These are phyloP conservation scores for Verticillium zaregamsianum DNA, from an alignment of 2,329 filamentous ascomycete genomes.

Conservation along the genomic window DNA sequence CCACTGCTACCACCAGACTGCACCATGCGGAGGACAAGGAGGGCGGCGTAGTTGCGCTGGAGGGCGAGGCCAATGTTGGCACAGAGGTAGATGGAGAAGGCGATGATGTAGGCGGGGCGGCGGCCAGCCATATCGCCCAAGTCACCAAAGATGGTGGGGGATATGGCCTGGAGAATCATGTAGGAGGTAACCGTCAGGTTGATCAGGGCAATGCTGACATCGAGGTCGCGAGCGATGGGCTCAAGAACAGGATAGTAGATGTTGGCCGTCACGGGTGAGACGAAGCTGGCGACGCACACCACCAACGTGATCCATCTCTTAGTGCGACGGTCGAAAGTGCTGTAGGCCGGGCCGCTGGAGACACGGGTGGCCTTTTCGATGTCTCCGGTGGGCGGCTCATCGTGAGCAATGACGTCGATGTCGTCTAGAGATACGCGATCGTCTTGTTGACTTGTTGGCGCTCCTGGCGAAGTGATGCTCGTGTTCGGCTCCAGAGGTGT, in stretches of 20 bases:
- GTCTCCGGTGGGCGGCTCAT: slow-evolving; percentile 11
- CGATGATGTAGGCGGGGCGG: slow-evolving; percentile 56
- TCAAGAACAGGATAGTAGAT: slow-evolving; percentile 46
- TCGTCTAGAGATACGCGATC: not conserved
- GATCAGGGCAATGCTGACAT: slow-evolving; percentile 34
- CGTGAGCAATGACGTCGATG: not conserved
- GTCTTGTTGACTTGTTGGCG: not conserved
- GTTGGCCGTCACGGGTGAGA: slow-evolving; percentile 57
- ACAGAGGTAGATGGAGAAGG: slow-evolving; percentile 51
- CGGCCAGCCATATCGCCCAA: slow-evolving; percentile 58
- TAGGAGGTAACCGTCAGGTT: slow-evolving; percentile 55
- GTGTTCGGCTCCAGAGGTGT: not conserved
- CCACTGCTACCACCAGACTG: slow-evolving; percentile 64
- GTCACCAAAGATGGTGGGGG: slow-evolving; percentile 57
- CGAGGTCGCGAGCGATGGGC: slow-evolving; percentile 32
- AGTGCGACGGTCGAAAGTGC: slow-evolving; percentile 28
- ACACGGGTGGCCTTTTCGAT: slow-evolving; percentile 12
- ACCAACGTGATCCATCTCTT: slow-evolving; percentile 50
- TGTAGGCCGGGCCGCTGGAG: slow-evolving; percentile 30
- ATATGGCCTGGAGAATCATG: slow-evolving; percentile 60
- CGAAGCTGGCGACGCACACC: slow-evolving; percentile 47
- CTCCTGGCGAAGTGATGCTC: not conserved
- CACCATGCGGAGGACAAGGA: slow-evolving; percentile 57
- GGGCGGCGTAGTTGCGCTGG: slow-evolving; percentile 51
- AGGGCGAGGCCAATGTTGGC: slow-evolving; percentile 58